Evolutionary conservation across 2,329 filamentous ascomycete species (phyloP), one percentile per base, ranked within the genome.

Genomic region (Pleomassaria siparia): DNA sequence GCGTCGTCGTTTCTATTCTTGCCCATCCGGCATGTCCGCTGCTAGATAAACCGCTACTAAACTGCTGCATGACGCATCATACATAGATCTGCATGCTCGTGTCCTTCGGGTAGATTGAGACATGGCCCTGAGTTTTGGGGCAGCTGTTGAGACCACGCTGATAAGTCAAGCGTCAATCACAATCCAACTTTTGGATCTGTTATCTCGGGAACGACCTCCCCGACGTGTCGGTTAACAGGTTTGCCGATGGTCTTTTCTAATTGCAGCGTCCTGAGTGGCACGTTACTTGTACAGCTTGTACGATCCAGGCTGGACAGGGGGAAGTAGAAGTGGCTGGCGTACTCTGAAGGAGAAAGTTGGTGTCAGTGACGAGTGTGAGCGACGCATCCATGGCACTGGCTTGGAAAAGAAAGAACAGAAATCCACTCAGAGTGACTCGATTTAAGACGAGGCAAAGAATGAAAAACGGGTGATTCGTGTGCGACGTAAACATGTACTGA

Each of bases 1-100:
- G 30, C 35, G 39, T 40, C 42, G 32, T 12, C 15, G 32, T 30
- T 36, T 16, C 43, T 13, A 33, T 20, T 39, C 21, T 37, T 30
- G 42, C 50, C 47, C 32, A 24, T 35, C 40, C 40, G 45, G 45
- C 28, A 33, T 24, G 22, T 41, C 32, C 43, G n/a, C n/a, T n/a
- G n/a, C n/a, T n/a, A n/a, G n/a, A n/a, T n/a, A n/a, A n/a, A n/a
- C n/a, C 35, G 24, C 20, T 29, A 32, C 43, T 45, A 32, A 44
- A 30, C 32, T n/a, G n/a, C n/a, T n/a, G 30, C 30, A 41, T 37
- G n/a, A n/a, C n/a, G n/a, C n/a, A n/a, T n/a, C n/a, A n/a, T n/a
- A n/a, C 13, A 12, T 21, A 8, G 20, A 37, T 37, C 20, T 37
- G 18, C n/a, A 24, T 21, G 18, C 12, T 15, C 18, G 15, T 6